phyloP scores from a whole-genome alignment of 2,329 filamentous ascomycete genomes.

The Chrysoporthe deuterocubensis region DNA sequence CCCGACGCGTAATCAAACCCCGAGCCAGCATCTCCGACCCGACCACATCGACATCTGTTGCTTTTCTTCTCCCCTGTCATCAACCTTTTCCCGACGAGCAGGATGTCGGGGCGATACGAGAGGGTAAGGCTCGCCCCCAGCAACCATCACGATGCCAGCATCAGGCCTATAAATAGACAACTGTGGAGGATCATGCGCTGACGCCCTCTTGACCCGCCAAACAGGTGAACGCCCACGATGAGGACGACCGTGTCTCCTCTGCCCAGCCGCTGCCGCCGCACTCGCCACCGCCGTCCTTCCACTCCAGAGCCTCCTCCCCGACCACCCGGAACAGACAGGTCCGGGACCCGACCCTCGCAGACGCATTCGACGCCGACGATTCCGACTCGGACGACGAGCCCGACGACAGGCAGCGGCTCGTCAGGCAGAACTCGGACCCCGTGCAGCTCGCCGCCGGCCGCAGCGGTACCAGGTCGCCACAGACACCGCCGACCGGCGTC shows the following conservation, averaged over 20 bases:
- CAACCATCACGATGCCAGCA: neutral
- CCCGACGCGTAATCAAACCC: neutral
- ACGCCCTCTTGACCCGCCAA: conserved; percentile 6
- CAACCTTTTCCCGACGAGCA: conserved; percentile 32
- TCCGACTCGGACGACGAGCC: conserved; percentile 52
- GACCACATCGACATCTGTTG: neutral
- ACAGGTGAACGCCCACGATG: conserved; percentile 63
- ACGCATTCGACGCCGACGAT: conserved; percentile 76
- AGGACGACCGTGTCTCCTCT: conserved; percentile 51
- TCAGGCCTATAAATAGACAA: neutral
- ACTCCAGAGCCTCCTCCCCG: conserved; percentile 77
- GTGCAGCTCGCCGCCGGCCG: conserved; percentile 22
- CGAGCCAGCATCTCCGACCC: neutral
- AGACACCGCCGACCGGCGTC: conserved; percentile 1
- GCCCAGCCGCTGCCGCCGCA: conserved; percentile 50
- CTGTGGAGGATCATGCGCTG: neutral
- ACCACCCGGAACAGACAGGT: conserved; percentile 46
- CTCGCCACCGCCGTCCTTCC: conserved; percentile 83
- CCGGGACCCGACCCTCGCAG: conserved; percentile 77
- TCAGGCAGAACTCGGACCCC: conserved; percentile 59
- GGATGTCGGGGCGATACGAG: conserved; percentile 62
- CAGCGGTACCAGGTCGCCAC: neutral
- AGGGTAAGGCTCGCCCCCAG: conserved; percentile 47
- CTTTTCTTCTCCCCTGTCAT: neutral
- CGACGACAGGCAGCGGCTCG: conserved; percentile 85